phyloP scores from a whole-genome alignment of 805 yeast genomes.

The Starmerella vitae region DNA sequence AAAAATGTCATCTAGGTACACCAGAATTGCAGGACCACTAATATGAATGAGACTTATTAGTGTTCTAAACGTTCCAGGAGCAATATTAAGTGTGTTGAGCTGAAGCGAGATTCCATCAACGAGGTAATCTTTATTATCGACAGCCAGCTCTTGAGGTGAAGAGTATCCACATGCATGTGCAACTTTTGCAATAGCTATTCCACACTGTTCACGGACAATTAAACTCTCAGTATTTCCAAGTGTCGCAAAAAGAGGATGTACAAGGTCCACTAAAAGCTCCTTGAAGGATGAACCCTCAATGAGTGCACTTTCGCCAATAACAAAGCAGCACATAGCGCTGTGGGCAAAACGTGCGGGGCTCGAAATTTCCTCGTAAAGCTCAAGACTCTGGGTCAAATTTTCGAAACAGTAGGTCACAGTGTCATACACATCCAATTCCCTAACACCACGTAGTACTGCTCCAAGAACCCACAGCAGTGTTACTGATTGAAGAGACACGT shows the following conservation, averaged over 20 bases:
- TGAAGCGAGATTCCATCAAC: constrained; percentile 63
- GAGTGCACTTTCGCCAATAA: constrained; percentile 17
- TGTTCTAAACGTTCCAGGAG: constrained; percentile 61
- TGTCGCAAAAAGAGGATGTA: constrained; percentile 61
- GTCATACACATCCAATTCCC: constrained; percentile 10
- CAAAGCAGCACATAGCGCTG: constrained; percentile 11
- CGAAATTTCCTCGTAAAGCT: background rate
- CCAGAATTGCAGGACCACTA: constrained; percentile 53
- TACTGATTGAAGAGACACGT: constrained; percentile 6
- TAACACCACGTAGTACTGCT: constrained; percentile 7
- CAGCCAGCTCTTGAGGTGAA: constrained; percentile 42
- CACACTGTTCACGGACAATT: constrained; percentile 38
- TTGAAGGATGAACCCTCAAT: constrained; percentile 29
- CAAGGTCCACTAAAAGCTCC: constrained; percentile 50
- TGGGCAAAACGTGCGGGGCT: constrained; percentile 8
- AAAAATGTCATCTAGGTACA: constrained; percentile 58
- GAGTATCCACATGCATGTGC: constrained; percentile 37
- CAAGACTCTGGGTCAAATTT: constrained; percentile 5
- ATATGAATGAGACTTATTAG: constrained; percentile 54
- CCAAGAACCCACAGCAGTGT: constrained; percentile 15
- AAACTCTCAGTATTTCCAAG: constrained; percentile 43
- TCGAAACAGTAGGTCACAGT: constrained; percentile 14
- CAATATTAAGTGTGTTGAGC: constrained; percentile 54
- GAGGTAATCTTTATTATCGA: constrained; percentile 64
- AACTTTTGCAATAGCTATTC: constrained; percentile 38